Evolutionary conservation across 352 stramenopile genomes (phyloP), one percentile per base, ranked within the genome.

Genomic region (Peronosclerospora sorghi): DNA sequence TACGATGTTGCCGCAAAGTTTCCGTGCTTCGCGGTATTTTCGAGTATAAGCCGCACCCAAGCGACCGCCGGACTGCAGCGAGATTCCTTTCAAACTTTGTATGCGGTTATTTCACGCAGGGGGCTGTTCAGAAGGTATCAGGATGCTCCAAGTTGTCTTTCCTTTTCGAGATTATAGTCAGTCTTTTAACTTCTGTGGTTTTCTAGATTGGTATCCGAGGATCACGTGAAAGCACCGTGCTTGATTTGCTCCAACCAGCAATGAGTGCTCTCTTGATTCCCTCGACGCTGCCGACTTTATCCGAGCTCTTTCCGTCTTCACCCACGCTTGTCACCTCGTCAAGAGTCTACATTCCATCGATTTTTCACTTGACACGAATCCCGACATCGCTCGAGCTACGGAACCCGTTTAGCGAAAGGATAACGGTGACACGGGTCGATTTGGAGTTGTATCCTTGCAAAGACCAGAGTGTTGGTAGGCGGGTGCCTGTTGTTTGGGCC

Each of bases 71-170:
- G 0, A 59, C 44, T 12, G 59, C 73, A 8, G 51, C 67, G 23
- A 65, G 42, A 23, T 91, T 91, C 42, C 54, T 91, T n/a, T 91
- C 79, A 2, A 86, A 87, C 35, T 91, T 91, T 48, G 79, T 91
- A 5, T 78, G 46, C 17, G 79, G 79, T 2, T 90, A 84, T 55
- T 90, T 85, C 38, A 87, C 77, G 2, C 50, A 75, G 37, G 74
- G 71, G 2, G 54, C 62, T 48, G 41, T 63, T 2, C 79, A 91
- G 47, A 39, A 83, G 68, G 78, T 86, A 68, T 28, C 21, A 7
- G 20, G 29, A 32, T 42, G 2, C 13, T 14, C 21, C 18, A 28
- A 51, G 15, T 32, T 15, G 13, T 41, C n/a, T 14, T 30, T 19
- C 4, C 32, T 24, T 14, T 17, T 28, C 1, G 8, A n/a, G n/a